Evolutionary conservation across 345 rosid genomes (phyloP).

Genomic region (Lepidium didymum): DNA sequence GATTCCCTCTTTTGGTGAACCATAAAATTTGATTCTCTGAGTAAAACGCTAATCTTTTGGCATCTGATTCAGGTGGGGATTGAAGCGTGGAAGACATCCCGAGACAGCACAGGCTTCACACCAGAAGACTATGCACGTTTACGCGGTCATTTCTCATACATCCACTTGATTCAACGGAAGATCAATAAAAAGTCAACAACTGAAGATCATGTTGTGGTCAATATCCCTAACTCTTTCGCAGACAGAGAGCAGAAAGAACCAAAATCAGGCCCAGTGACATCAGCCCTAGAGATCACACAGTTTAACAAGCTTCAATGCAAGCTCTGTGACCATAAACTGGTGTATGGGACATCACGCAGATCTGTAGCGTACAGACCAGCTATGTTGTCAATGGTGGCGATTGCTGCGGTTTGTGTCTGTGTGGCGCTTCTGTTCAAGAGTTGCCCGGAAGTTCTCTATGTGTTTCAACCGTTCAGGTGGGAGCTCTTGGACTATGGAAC

Average conservation of each 20-base stretch:
- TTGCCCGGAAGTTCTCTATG: slow-evolving; percentile 82
- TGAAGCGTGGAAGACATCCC: slow-evolving; percentile 83
- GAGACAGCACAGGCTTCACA: slow-evolving; percentile 81
- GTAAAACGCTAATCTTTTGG: not conserved
- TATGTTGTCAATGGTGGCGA: slow-evolving; percentile 91
- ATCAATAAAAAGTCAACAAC: slow-evolving; percentile 42
- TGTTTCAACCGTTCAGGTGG: slow-evolving; percentile 98
- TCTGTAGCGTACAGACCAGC: slow-evolving; percentile 84
- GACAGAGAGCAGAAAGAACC: slow-evolving; percentile 26
- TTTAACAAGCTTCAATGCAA: slow-evolving; percentile 43
- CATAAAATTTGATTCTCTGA: not conserved
- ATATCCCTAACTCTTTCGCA: slow-evolving; percentile 37
- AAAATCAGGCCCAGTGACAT: slow-evolving; percentile 36
- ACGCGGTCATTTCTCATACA: slow-evolving; percentile 95
- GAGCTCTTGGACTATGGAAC: slow-evolving; percentile 82
- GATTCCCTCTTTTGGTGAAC: not conserved
- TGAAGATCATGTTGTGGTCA: slow-evolving; percentile 53
- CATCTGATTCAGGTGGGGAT: slow-evolving; percentile 62
- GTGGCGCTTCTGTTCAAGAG: slow-evolving; percentile 97
- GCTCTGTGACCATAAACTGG: slow-evolving; percentile 58
- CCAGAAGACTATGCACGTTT: slow-evolving; percentile 97
- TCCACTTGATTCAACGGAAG: slow-evolving; percentile 85
- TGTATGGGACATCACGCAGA: slow-evolving; percentile 39
- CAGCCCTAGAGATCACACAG: slow-evolving; percentile 57
- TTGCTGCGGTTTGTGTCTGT: slow-evolving; percentile 97